Percentiles rank a stretch among this genome's conserved stretches.
Conservation (phyloP, 441 rosid genomes). For the Pelargonium citronellum region DNA sequence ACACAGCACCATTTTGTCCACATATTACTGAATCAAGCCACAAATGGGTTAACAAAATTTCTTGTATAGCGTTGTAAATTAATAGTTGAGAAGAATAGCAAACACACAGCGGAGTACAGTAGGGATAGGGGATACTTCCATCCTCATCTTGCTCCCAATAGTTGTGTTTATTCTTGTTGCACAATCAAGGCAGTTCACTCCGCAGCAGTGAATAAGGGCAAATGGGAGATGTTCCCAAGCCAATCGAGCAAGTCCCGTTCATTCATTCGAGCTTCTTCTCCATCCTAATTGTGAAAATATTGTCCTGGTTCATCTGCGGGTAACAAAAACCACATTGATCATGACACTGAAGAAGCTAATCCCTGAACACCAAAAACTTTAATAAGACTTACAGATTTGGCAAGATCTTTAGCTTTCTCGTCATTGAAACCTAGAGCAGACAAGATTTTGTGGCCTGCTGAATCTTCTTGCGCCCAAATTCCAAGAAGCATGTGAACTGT, state of each 20-base stretch:
- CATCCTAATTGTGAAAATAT: slow-evolving; percentile 16
- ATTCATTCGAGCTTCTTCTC: slow-evolving; percentile 21
- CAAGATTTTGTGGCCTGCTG: slow-evolving; percentile 67
- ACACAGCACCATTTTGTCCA: too few relatives aligned
- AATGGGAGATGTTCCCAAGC: too few relatives aligned
- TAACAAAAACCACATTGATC: slow-evolving; percentile 16
- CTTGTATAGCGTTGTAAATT: neutral
- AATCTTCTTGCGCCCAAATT: slow-evolving; percentile 66
- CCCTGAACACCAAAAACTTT: neutral
- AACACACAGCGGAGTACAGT: neutral
- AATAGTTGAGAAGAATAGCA: neutral
- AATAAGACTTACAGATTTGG: slow-evolving; percentile 47
- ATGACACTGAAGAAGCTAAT: slow-evolving; percentile 11
- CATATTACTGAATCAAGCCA: too few relatives aligned
- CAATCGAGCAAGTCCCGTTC: neutral
- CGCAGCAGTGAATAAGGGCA: too few relatives aligned
- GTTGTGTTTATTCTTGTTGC: neutral
- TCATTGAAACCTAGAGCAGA: slow-evolving; percentile 62
- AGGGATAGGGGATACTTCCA: neutral
- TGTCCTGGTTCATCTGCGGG: slow-evolving; percentile 55
- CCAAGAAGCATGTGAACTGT: slow-evolving; percentile 66
- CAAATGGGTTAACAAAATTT: neutral
- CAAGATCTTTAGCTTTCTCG: slow-evolving; percentile 63
- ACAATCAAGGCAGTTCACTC: neutral
- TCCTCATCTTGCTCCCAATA: neutral